These are phyloP conservation scores for Leishmania gerbilli DNA, from an alignment of 208 protist genomes.

Conservation along the genomic window DNA sequence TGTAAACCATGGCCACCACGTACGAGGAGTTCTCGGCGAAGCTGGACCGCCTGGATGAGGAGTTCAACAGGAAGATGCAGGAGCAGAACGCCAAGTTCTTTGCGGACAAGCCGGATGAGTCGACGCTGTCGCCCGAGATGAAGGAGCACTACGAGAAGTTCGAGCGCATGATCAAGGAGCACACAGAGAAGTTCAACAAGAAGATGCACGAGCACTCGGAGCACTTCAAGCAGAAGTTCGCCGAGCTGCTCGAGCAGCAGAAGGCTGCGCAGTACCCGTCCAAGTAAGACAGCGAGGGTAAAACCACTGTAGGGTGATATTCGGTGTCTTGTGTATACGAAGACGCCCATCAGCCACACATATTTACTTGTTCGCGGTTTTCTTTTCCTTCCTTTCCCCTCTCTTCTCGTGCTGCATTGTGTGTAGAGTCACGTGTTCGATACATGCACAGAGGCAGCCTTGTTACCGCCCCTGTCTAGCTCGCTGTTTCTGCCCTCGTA, in stretches of 20 bases:
- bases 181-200: slow-evolving; percentile 94
- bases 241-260: slow-evolving; percentile 91
- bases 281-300: slow-evolving; percentile 47
- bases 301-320: background rate
- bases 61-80: slow-evolving; percentile 93
- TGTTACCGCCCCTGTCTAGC: background rate
- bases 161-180: slow-evolving; percentile 93
- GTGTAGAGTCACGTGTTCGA: background rate
- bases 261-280: slow-evolving; percentile 91
- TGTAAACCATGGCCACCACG: slow-evolving; percentile 80
- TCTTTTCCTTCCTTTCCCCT: slow-evolving; percentile 12
- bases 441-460: background rate
- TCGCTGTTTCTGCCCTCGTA: background rate
- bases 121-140: slow-evolving; percentile 89
- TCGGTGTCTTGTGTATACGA: background rate
- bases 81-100: slow-evolving; percentile 94
- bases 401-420: background rate
- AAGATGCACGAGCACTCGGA: slow-evolving; percentile 92
- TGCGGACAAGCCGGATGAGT: slow-evolving; percentile 90
- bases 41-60: slow-evolving; percentile 90
- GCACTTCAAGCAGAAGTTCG: slow-evolving; percentile 92
- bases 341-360: background rate
- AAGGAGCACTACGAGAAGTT: slow-evolving; percentile 94
- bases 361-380: slow-evolving; percentile 6
- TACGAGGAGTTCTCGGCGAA: slow-evolving; percentile 88